Evolutionary conservation across 495 filamentous ascomycete genomes (phyloP).

Genomic region (Hypoxylon rickii): DNA sequence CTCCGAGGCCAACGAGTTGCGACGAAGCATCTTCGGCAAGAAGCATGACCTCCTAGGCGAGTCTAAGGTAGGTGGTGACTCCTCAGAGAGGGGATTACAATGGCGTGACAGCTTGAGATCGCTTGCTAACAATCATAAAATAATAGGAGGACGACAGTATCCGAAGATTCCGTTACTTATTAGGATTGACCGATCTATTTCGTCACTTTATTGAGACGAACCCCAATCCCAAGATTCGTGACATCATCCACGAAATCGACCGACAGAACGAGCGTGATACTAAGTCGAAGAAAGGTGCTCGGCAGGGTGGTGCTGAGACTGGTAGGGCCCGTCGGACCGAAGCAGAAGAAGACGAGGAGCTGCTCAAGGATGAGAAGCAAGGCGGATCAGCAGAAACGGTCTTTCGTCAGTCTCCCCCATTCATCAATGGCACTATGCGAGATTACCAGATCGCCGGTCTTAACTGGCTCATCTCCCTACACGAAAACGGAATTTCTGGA

Average conservation of each 20-base stretch:
- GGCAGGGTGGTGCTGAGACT: conserved; percentile 82
- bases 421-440: conserved; percentile 87
- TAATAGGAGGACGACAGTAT: conserved; percentile 91
- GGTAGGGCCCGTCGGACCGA: conserved; percentile 87
- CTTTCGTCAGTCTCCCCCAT: conserved; percentile 89
- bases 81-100: conserved; percentile 1
- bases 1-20: conserved; percentile 81
- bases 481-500: conserved; percentile 98
- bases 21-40: conserved; percentile 89
- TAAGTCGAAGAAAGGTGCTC: conserved; percentile 68
- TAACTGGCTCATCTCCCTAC: conserved; percentile 98
- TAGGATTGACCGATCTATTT: conserved; percentile 96
- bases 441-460: conserved; percentile 94
- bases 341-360: conserved; percentile 95
- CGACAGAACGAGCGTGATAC: conserved; percentile 80
- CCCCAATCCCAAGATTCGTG: conserved; percentile 86
- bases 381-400: conserved; percentile 84
- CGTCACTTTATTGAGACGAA: conserved; percentile 99
- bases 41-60: conserved; percentile 90
- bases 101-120: background rate
- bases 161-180: conserved; percentile 90
- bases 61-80: conserved; percentile 70
- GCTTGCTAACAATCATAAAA: conserved; percentile 29
- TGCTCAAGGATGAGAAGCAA: conserved; percentile 86
- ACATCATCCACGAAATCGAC: conserved; percentile 92